Percentiles rank a stretch among this genome's conserved stretches.
Conservation (phyloP, 2,329 filamentous ascomycete species). For the Fusarium redolens region DNA sequence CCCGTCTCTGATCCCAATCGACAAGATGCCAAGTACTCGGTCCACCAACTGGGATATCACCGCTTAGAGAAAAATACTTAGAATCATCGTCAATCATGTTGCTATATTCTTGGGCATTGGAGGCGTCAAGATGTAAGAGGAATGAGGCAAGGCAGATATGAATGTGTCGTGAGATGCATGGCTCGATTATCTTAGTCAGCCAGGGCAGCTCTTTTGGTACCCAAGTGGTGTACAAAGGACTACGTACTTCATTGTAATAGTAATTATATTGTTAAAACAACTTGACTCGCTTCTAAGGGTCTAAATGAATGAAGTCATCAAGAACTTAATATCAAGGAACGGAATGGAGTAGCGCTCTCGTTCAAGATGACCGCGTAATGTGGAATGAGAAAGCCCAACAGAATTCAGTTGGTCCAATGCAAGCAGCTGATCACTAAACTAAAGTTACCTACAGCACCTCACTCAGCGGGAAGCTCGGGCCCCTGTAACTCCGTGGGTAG, state of each 20-base stretch:
- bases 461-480: conserved; percentile 1
- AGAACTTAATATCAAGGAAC: conserved; percentile 5
- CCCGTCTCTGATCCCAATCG: conserved; percentile 45
- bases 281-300: too few species aligned
- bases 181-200: background rate
- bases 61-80: background rate
- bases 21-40: conserved; percentile 45
- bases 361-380: conserved; percentile 18
- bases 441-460: background rate
- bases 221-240: background rate
- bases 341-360: conserved; percentile 8
- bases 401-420: conserved; percentile 6
- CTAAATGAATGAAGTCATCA: conserved; percentile 6
- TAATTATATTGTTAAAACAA: background rate
- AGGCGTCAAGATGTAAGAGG: background rate
- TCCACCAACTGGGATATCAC: conserved; percentile 27
- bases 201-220: background rate
- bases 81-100: background rate
- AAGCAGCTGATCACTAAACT: conserved; percentile 20
- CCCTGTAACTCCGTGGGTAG: background rate
- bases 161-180: background rate
- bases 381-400: conserved; percentile 30
- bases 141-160: background rate
- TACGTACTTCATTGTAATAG: background rate
- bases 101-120: background rate